Conservation (phyloP, 176 grass and related monocot genomes). For the Hsuehochloa calcarea region DNA sequence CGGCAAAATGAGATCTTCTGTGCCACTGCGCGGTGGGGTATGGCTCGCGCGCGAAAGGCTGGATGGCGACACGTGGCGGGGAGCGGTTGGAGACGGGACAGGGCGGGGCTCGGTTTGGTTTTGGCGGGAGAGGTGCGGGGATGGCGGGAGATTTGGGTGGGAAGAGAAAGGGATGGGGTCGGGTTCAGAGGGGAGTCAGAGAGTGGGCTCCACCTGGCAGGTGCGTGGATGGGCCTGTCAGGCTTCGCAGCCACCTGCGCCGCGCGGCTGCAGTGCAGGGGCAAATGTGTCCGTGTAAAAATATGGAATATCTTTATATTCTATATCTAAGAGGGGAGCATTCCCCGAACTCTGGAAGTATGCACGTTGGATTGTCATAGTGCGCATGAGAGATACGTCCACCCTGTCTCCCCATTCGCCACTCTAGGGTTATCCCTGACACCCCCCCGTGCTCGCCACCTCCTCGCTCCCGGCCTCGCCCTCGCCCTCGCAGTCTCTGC, state of each 20-base stretch:
- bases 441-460: no score
- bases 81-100: not conserved
- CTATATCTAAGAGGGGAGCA: no score
- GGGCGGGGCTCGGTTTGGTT: not conserved
- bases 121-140: conserved; percentile 43
- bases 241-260: conserved; percentile 34
- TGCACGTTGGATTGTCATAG: no score
- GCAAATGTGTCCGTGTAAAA: not conserved
- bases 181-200: not conserved
- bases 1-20: not conserved
- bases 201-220: not conserved
- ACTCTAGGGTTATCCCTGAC: no score
- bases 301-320: no score
- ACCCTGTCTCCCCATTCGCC: no score
- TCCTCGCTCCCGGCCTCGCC: no score
- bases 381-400: no score
- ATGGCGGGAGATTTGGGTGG: conserved; percentile 52
- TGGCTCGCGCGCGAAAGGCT: no score
- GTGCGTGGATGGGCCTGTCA: not conserved
- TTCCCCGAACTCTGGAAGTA: no score
- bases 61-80: not conserved
- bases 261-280: not conserved
- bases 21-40: conserved; percentile 24
- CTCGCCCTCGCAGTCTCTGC: no score
- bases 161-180: not conserved